Evolutionary conservation across 176 grass and related monocot genomes (phyloP).

Genomic region (Oropetium thomaeum): DNA sequence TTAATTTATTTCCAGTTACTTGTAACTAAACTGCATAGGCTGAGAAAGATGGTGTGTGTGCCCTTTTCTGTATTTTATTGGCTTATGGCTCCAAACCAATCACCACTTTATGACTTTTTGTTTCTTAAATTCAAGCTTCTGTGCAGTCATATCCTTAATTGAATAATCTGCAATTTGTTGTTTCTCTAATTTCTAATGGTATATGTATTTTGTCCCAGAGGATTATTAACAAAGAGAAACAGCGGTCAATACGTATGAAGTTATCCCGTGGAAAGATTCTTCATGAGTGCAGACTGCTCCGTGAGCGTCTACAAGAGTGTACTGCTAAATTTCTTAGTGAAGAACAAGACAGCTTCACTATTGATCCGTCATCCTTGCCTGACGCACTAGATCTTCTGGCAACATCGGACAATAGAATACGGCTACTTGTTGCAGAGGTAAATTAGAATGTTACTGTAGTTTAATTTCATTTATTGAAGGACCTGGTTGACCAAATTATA

Average conservation of each 20-base stretch:
- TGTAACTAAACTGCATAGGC: neutral
- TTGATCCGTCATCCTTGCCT: conserved; percentile 65
- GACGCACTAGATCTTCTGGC: conserved; percentile 69
- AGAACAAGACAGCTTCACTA: conserved; percentile 57
- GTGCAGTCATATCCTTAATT: neutral
- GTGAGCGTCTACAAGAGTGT: conserved; percentile 76
- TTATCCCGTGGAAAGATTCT: conserved; percentile 64
- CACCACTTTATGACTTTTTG: neutral
- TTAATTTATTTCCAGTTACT: neutral
- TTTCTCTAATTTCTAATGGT: conserved; percentile 11
- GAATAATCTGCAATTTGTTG: neutral
- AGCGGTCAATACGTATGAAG: conserved; percentile 42
- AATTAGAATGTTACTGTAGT: neutral
- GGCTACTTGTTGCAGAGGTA: conserved; percentile 88
- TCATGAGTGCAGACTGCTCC: conserved; percentile 70
- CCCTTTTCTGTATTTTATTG: neutral
- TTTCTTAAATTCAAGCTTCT: neutral
- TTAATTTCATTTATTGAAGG: neutral
- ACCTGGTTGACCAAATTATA: neutral
- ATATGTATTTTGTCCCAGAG: conserved; percentile 42
- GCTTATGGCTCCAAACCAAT: conserved; percentile 17
- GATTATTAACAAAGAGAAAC: conserved; percentile 56
- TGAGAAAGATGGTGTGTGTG: neutral
- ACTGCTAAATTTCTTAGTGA: conserved; percentile 72
- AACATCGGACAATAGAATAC: conserved; percentile 83